Evolutionary conservation across 2,329 filamentous ascomycete species (phyloP), one percentile per base, ranked within the genome.

Genomic region (Septoria linicola): DNA sequence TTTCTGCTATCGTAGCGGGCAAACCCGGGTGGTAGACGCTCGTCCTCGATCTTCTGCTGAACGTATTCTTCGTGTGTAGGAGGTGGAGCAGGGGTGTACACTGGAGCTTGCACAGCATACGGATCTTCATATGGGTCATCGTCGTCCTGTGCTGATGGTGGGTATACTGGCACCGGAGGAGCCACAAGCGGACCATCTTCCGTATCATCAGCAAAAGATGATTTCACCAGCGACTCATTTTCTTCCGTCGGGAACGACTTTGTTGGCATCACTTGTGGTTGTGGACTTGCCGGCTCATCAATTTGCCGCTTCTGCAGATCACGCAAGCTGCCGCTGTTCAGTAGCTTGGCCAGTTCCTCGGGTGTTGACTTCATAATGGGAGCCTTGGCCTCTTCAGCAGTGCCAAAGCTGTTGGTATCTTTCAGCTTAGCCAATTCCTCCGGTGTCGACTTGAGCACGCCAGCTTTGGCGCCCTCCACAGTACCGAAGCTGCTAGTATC

Each of bases 1-100:
- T 68, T 63, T 16, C 59, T 61, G 47, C 68, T 65, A 1, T 47
- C 62, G 52, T 76, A 69, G 19, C 64, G 63, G 0, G 67, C 66
- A 49, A 75, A 71, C 0, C 74, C 74, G 1, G 68, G 63, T 1
- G 68, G 70, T 0, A 76, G 63, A 2, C 69, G 65, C 36, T 73
- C 68, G 46, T 71, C 66, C 35, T 63, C 59, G 54, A 76, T 68
- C 34, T 65, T 65, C 16, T 62, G 53, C 25, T 55, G 39, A 3
- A 68, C 65, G 47, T 61, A 68, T 16, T 70, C 63, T 41, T 63
- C 55, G 46, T 67, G 66, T 2, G 58, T 60, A 2, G 59, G 57
- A 1, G 65, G 65, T 3, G 62, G 58, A 2, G 60, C 51, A 2
- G 63, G 62, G 0, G 56, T 63, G 50, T 65, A 66, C 41, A 59